Conservation (phyloP, 1,284 basidiomycete genomes). For the Inonotus hispidus region DNA sequence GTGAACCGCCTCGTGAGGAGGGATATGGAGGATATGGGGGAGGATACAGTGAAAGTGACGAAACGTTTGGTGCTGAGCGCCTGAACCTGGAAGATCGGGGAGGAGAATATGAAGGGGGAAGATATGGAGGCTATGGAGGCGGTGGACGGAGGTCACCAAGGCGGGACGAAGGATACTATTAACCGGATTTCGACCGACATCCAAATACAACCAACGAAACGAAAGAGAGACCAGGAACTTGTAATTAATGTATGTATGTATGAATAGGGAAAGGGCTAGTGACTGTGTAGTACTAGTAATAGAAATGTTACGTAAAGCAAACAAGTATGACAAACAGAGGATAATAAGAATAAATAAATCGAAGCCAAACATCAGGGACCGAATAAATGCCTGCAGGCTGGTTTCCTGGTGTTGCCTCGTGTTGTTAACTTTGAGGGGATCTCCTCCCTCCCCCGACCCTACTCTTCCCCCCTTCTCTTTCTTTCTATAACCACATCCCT, state of each 20-base stretch:
- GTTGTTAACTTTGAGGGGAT: slow-evolving; percentile 10
- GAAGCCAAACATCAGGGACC: slow-evolving; percentile 3
- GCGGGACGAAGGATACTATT: slow-evolving; percentile 8
- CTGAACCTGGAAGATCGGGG: slow-evolving; percentile 30
- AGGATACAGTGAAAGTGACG: slow-evolving; percentile 25
- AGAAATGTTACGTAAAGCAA: neutral
- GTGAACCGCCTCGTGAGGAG: neutral
- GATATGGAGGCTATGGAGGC: slow-evolving; percentile 18
- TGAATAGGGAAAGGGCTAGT: neutral
- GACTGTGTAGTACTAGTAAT: neutral
- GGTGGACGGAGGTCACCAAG: slow-evolving; percentile 9
- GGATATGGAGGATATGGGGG: slow-evolving; percentile 9
- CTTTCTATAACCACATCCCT: slow-evolving; percentile 2
- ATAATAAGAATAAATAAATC: too few species aligned
- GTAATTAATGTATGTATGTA: neutral
- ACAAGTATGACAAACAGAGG: neutral
- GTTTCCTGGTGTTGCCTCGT: slow-evolving; percentile 7
- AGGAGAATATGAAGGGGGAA: slow-evolving; percentile 5
- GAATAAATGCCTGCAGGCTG: neutral
- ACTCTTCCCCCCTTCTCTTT: neutral
- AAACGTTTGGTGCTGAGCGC: slow-evolving; percentile 45
- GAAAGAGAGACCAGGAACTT: neutral
- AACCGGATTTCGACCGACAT: too few species aligned
- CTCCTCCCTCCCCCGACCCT: neutral
- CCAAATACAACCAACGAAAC: too few species aligned